Percentiles rank a stretch among this genome's conserved stretches.
phyloP scores from a whole-genome alignment of 352 stramenopile species.

The Aphanomyces astaci region DNA sequence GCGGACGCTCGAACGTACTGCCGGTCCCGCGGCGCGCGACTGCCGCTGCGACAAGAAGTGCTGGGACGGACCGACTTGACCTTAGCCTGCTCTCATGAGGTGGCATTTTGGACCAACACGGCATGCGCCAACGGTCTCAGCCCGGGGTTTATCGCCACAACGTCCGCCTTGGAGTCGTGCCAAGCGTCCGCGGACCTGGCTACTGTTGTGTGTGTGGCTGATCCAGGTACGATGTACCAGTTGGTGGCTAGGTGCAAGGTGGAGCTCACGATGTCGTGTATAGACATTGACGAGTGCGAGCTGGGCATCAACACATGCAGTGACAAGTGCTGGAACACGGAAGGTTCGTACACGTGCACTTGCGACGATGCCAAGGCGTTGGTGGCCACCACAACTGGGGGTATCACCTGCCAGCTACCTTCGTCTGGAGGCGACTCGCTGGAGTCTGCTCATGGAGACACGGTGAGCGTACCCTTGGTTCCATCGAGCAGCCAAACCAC shows the following conservation, averaged over 20 bases:
- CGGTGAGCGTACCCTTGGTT: not conserved
- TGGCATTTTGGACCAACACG: not conserved
- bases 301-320: not conserved
- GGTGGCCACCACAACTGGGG: not conserved
- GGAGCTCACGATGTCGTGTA: not conserved
- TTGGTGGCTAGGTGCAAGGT: not conserved
- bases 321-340: not conserved
- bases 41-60: not conserved
- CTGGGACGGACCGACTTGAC: not conserved
- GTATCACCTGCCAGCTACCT: not conserved
- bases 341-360: constrained; percentile 2
- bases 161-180: not conserved
- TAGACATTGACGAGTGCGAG: constrained; percentile 11
- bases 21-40: not conserved
- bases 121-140: not conserved
- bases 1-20: not conserved
- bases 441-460: not conserved
- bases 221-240: not conserved
- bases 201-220: not conserved
- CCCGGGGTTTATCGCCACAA: not conserved
- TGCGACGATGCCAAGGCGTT: not conserved
- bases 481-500: not conserved
- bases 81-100: not conserved
- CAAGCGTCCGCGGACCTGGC: not conserved
- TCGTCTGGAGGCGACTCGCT: not conserved